Conservation (phyloP, 1,139 yeast genomes). For the Candida labiduridarum region DNA sequence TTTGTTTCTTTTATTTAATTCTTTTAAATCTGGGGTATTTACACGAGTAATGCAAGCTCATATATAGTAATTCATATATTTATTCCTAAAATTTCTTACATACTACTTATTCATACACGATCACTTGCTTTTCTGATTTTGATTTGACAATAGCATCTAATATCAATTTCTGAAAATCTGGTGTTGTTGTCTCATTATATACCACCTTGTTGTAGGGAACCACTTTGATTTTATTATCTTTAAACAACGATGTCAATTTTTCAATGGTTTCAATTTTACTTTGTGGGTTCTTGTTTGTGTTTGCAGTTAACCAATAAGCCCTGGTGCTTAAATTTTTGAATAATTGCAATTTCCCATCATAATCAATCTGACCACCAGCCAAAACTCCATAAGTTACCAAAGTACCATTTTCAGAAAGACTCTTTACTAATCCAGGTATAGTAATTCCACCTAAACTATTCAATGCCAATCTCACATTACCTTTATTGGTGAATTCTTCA, state of each 20-base stretch:
- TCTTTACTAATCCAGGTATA: slow-evolving; percentile 24
- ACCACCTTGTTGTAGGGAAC: slow-evolving; percentile 44
- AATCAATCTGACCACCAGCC: slow-evolving; percentile 51
- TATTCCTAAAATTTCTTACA: neutral
- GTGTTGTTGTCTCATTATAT: slow-evolving; percentile 42
- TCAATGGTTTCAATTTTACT: slow-evolving; percentile 59
- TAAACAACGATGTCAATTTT: slow-evolving; percentile 61
- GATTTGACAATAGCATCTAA: slow-evolving; percentile 49
- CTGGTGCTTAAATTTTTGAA: slow-evolving; percentile 77
- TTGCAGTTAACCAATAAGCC: slow-evolving; percentile 88
- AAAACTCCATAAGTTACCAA: slow-evolving; percentile 34
- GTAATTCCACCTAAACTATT: slow-evolving; percentile 36
- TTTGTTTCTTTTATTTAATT: too few relatives aligned
- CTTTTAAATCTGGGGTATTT: too few relatives aligned
- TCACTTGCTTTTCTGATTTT: slow-evolving; percentile 37
- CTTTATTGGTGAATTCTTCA: slow-evolving; percentile 44
- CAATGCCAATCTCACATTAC: slow-evolving; percentile 35
- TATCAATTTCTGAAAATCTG: slow-evolving; percentile 47
- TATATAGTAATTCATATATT: neutral
- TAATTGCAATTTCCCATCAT: slow-evolving; percentile 29
- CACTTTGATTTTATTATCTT: slow-evolving; percentile 56
- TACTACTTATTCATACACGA: slow-evolving; percentile 22
- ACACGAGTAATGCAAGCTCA: neutral
- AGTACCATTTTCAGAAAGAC: slow-evolving; percentile 27
- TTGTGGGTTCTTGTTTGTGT: slow-evolving; percentile 61